These are phyloP conservation scores for Chytriomyces sp. DNA, from an alignment of 192 early-diverging fungal species.

Conservation along the genomic window DNA sequence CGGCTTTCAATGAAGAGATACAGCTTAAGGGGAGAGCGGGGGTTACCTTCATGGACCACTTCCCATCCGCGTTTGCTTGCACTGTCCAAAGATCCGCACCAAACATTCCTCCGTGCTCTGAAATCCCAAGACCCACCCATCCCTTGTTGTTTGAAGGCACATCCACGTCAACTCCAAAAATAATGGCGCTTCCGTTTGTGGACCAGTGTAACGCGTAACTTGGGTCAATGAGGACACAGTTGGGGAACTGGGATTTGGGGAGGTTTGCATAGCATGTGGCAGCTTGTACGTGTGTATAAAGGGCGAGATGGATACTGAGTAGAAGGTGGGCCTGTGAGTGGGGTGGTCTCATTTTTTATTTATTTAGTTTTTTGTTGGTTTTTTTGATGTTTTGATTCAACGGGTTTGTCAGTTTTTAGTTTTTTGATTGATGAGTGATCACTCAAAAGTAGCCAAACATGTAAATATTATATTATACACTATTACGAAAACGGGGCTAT, in stretches of 20 bases:
- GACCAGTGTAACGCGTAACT: conserved; percentile 25
- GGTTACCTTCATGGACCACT: conserved; percentile 16
- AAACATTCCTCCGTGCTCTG: conserved; percentile 29
- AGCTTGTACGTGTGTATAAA: neutral
- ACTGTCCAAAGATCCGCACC: conserved; percentile 32
- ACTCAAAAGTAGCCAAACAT: too few relatives aligned
- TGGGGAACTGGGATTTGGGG: conserved; percentile 9
- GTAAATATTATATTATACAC: too few relatives aligned
- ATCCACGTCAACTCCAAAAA: conserved; percentile 30
- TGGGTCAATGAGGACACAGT: conserved; percentile 17
- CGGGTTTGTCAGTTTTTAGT: too few relatives aligned
- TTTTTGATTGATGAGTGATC: too few relatives aligned
- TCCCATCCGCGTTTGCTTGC: neutral
- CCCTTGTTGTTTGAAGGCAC: conserved; percentile 10
- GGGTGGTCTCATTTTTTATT: too few relatives aligned
- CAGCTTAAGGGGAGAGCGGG: too few relatives aligned
- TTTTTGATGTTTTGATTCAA: too few relatives aligned
- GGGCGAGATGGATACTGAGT: too few relatives aligned
- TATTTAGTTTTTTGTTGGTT: too few relatives aligned
- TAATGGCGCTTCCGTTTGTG: conserved; percentile 3
- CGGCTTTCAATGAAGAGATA: too few relatives aligned
- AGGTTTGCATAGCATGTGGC: neutral
- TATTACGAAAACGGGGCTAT: too few relatives aligned
- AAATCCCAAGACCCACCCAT: conserved; percentile 32
- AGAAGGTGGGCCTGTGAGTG: too few relatives aligned